Percentiles rank a stretch among this genome's conserved stretches.
These are phyloP conservation scores for Metarhizium rileyi DNA, from an alignment of 2,329 filamentous ascomycete species.

Conservation along the genomic window DNA sequence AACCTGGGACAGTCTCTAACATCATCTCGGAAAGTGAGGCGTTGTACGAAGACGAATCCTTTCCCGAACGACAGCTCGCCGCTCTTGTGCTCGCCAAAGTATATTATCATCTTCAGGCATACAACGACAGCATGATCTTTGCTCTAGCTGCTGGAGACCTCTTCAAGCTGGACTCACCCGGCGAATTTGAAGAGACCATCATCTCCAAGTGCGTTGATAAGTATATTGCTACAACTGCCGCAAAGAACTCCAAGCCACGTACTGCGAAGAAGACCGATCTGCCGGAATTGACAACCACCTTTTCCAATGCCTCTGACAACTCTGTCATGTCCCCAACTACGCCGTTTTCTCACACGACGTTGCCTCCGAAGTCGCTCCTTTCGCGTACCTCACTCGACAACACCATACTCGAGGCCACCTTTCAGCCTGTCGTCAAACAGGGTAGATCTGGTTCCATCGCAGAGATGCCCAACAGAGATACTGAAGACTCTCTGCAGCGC, in stretches of 20 bases:
- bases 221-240: constrained; percentile 69
- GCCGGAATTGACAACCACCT: constrained; percentile 71
- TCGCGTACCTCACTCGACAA: constrained; percentile 66
- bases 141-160: constrained; percentile 89
- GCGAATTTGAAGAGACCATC: constrained; percentile 98
- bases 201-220: constrained; percentile 97
- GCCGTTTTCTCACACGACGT: constrained; percentile 85
- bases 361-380: constrained; percentile 91
- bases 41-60: constrained; percentile 91
- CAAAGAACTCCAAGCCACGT: constrained; percentile 37
- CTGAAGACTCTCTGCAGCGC: constrained; percentile 68
- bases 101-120: constrained; percentile 97
- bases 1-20: not conserved
- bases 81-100: constrained; percentile 94
- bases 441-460: constrained; percentile 51
- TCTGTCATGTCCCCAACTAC: constrained; percentile 80
- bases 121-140: constrained; percentile 99
- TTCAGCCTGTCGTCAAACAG: constrained; percentile 43
- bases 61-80: constrained; percentile 87
- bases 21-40: constrained; percentile 58
- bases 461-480: constrained; percentile 56
- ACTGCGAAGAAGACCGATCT: constrained; percentile 37
- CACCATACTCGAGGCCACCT: constrained; percentile 49
- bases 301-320: constrained; percentile 58
- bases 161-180: constrained; percentile 82